Conservation (phyloP, 352 stramenopile genomes). For the Phytophthora niederhauseri region DNA sequence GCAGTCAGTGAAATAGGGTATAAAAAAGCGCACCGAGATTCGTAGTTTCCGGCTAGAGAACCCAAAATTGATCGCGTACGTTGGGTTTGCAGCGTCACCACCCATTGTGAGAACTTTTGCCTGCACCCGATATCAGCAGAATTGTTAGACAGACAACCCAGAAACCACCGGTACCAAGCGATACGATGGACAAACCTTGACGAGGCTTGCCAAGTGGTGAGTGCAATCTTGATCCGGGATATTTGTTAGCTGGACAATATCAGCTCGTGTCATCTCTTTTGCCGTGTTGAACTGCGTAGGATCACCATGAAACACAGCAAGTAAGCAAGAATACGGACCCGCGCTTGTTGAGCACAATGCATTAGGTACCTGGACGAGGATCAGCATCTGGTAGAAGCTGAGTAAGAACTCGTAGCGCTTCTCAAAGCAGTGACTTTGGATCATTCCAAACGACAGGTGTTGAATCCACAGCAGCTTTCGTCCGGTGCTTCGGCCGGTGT, state of each 20-base stretch:
- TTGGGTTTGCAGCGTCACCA: conserved; percentile 33
- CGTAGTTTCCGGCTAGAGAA: conserved; percentile 61
- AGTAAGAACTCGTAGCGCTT: conserved; percentile 83
- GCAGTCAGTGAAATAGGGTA: neutral
- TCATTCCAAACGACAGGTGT: conserved; percentile 72
- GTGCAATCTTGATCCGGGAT: conserved; percentile 61
- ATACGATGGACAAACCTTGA: conserved; percentile 51
- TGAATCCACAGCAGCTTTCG: conserved; percentile 85
- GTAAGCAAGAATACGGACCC: neutral
- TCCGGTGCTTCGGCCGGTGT: conserved; percentile 75
- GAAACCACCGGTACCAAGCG: conserved; percentile 15
- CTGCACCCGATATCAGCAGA: conserved; percentile 25
- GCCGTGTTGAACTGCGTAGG: conserved; percentile 66
- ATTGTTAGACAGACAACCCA: neutral
- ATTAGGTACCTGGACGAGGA: conserved; percentile 57
- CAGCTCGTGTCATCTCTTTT: conserved; percentile 42
- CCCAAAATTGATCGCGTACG: conserved; percentile 48
- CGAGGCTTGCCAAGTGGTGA: conserved; percentile 72
- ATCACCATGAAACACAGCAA: neutral
- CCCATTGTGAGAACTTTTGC: conserved; percentile 45
- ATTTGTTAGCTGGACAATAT: conserved; percentile 57
- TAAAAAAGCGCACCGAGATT: conserved; percentile 41
- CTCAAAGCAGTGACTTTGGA: conserved; percentile 72
- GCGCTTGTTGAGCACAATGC: neutral
- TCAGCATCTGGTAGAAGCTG: conserved; percentile 87